phyloP scores from a whole-genome alignment of 139 green algal genomes.

The Yamagishiella unicocca region DNA sequence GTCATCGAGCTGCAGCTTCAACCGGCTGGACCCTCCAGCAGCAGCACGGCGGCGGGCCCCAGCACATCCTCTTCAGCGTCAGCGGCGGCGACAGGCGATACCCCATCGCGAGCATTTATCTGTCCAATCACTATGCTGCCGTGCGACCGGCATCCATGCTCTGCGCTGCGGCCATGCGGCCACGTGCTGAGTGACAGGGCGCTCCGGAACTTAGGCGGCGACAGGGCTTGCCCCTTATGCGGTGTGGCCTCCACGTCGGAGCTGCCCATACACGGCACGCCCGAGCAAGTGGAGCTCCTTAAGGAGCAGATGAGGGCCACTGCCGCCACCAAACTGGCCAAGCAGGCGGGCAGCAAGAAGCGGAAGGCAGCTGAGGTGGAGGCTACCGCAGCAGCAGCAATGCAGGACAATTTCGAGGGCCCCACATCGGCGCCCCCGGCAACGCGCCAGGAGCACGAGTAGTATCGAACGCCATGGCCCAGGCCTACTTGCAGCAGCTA shows the following conservation, averaged over 20 bases:
- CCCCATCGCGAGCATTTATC: neutral
- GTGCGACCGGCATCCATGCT: constrained; percentile 24
- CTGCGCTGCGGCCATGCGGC: constrained; percentile 36
- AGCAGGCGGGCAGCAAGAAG: neutral
- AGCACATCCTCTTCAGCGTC: neutral
- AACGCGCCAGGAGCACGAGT: too few relatives aligned
- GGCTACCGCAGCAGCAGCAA: neutral
- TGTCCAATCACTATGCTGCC: constrained; percentile 31
- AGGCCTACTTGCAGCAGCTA: too few relatives aligned
- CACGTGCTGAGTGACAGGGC: constrained; percentile 34
- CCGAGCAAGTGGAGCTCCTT: constrained; percentile 12
- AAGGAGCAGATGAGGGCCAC: neutral
- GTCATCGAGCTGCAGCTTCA: constrained; percentile 21
- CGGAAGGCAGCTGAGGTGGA: neutral
- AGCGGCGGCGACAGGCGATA: neutral
- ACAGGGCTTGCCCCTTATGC: constrained; percentile 14
- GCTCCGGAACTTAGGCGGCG: neutral
- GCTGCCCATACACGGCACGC: neutral
- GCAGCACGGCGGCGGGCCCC: neutral
- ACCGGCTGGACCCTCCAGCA: neutral
- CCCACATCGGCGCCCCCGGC: too few relatives aligned
- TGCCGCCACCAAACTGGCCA: neutral
- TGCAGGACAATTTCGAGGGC: too few relatives aligned
- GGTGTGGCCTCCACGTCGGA: neutral
- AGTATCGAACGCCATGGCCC: too few relatives aligned